Conservation (phyloP, 805 yeast genomes). For the Yarrowia yakushimensis region DNA sequence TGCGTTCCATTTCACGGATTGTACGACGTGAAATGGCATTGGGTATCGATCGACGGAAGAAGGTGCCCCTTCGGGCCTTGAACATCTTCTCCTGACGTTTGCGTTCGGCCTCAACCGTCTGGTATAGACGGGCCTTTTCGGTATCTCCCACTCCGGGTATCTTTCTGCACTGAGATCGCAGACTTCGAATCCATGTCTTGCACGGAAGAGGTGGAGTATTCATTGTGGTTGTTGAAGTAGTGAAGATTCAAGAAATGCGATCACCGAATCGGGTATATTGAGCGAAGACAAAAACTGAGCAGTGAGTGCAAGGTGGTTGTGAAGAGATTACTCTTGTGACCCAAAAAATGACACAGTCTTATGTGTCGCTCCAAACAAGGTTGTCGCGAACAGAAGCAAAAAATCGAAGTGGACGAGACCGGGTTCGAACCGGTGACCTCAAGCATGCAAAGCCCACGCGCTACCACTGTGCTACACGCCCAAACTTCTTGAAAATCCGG, state of each 20-base stretch:
- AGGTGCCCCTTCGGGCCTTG: constrained; percentile 6
- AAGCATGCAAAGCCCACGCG: constrained; percentile 27
- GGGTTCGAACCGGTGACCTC: constrained; percentile 27
- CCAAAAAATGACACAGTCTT: not conserved
- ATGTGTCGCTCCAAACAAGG: not conserved
- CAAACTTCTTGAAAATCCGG: not conserved
- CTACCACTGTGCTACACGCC: constrained; percentile 27
- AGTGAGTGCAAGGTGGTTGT: not conserved
- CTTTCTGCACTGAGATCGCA: not conserved
- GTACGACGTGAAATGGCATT: constrained; percentile 11
- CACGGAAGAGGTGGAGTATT: constrained; percentile 13
- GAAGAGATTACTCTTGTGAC: no score
- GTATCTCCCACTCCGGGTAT: constrained; percentile 6
- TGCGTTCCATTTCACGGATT: not conserved
- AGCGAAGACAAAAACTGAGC: not conserved
- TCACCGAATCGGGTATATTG: no score
- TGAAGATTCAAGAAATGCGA: no score
- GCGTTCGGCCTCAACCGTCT: constrained; percentile 11
- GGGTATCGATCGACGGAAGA: constrained; percentile 15
- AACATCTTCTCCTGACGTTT: constrained; percentile 5
- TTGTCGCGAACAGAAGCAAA: not conserved
- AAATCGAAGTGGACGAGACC: constrained; percentile 24
- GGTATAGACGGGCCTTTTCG: constrained; percentile 7
- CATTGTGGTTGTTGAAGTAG: not conserved
- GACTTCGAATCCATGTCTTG: constrained; percentile 2